Evolutionary conservation across 495 filamentous ascomycete genomes (phyloP).

Genomic region (Hypoxylon cercidicola): DNA sequence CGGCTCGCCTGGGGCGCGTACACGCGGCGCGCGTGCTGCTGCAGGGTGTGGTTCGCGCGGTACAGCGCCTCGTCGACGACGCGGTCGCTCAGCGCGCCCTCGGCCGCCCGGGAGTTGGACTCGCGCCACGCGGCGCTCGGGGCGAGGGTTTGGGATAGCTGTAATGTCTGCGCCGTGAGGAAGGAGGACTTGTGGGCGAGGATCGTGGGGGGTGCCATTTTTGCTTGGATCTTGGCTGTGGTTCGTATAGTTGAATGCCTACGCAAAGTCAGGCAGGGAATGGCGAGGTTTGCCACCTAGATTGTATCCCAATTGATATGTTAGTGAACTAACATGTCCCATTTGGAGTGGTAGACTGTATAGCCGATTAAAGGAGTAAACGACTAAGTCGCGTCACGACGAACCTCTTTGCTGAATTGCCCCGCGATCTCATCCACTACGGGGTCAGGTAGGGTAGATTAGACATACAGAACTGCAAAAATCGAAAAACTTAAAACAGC

Average conservation of each 20-base stretch:
- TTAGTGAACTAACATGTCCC: background rate
- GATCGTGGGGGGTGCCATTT: conserved; percentile 60
- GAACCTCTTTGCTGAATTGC: background rate
- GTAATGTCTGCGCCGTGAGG: conserved; percentile 69
- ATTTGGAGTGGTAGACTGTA: background rate
- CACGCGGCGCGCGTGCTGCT: conserved; percentile 74
- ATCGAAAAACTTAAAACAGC: no score
- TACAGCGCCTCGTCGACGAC: conserved; percentile 56
- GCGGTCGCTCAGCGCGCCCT: conserved; percentile 66
- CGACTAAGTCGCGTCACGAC: conserved; percentile 21
- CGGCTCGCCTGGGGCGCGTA: conserved; percentile 80
- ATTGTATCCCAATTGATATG: background rate
- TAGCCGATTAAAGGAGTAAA: no score
- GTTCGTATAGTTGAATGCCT: no score
- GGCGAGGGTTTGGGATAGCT: conserved; percentile 65
- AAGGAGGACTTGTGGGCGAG: conserved; percentile 72
- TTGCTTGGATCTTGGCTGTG: conserved; percentile 3
- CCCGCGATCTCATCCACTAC: conserved; percentile 14
- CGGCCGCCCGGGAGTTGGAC: conserved; percentile 54
- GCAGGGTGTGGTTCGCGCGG: conserved; percentile 72
- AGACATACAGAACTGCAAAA: no score
- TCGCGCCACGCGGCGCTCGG: conserved; percentile 68
- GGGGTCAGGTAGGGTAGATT: background rate
- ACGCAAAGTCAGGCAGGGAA: no score
- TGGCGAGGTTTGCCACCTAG: background rate